These are phyloP conservation scores for Skeletonema costatum DNA, from an alignment of 108 stramenopile species.

Conservation along the genomic window DNA sequence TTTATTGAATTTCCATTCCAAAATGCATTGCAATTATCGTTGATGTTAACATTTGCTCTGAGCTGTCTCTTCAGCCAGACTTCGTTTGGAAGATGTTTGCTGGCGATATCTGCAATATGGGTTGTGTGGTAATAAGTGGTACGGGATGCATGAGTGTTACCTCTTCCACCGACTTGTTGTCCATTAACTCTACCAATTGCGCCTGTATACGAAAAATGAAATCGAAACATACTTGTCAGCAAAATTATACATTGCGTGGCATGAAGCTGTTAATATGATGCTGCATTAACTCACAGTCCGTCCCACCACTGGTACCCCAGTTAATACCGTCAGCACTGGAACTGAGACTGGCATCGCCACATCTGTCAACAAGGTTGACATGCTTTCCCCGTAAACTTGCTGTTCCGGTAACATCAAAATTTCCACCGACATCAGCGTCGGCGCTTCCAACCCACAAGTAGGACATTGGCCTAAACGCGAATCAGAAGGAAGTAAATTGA, in stretches of 20 bases:
- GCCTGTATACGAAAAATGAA: background rate
- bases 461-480: slow-evolving; percentile 25
- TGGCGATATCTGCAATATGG: slow-evolving; percentile 22
- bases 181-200: background rate
- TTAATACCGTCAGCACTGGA: background rate
- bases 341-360: background rate
- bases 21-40: slow-evolving; percentile 24
- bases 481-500: background rate
- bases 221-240: background rate
- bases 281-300: background rate
- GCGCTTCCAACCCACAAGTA: slow-evolving; percentile 9
- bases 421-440: background rate
- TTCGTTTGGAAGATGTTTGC: slow-evolving; percentile 18
- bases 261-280: background rate
- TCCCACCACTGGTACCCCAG: background rate
- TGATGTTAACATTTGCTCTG: slow-evolving; percentile 14
- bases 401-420: background rate
- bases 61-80: slow-evolving; percentile 6
- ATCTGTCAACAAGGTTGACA: background rate
- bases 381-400: background rate
- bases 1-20: slow-evolving; percentile 20
- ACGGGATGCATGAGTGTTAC: slow-evolving; percentile 1
- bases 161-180: background rate
- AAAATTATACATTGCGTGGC: background rate
- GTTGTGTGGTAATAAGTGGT: slow-evolving; percentile 26